A percentile compares a stretch with the other conserved stretches of the same genome.
Conservation (phyloP, 140 eudicot genomes). For the Flaveria floridana region DNA sequence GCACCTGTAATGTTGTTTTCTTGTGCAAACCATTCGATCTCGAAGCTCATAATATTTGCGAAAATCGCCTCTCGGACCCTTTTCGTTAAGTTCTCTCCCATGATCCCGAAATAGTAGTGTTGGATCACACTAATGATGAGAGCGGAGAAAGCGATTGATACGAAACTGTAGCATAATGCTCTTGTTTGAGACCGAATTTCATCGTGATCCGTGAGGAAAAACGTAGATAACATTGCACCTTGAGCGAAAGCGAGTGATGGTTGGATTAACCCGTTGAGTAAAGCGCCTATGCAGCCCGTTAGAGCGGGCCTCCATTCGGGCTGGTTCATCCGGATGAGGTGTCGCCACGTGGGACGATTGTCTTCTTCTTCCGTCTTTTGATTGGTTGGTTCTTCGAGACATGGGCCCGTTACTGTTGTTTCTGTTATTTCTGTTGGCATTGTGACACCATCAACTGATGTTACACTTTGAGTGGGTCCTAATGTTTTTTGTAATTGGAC, state of each 20-base stretch:
- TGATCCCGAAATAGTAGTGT: constrained; percentile 38
- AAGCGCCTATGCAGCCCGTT: constrained; percentile 39
- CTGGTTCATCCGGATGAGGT: constrained; percentile 31
- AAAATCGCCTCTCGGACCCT: constrained; percentile 28
- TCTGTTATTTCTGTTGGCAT: not conserved
- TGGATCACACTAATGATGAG: constrained; percentile 34
- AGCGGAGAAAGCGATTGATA: constrained; percentile 18
- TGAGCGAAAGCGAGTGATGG: constrained; percentile 34
- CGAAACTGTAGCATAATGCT: constrained; percentile 21
- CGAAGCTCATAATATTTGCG: constrained; percentile 37
- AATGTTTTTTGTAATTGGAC: constrained; percentile 16
- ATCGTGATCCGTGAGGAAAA: constrained; percentile 22
- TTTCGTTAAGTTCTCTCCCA: constrained; percentile 44
- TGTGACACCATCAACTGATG: not conserved
- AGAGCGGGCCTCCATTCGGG: constrained; percentile 40
- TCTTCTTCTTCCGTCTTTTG: constrained; percentile 10
- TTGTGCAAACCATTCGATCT: constrained; percentile 46
- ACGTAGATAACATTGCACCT: constrained; percentile 38
- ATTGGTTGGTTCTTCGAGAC: constrained; percentile 4
- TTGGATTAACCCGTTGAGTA: constrained; percentile 33
- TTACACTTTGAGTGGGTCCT: constrained; percentile 1
- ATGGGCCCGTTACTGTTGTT: not conserved
- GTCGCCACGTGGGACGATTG: constrained; percentile 20
- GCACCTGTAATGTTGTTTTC: constrained; percentile 42
- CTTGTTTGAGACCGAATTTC: constrained; percentile 35